A percentile compares a stretch with the other conserved stretches of the same genome.
These are phyloP conservation scores for Aspergillus panamensis DNA, from an alignment of 495 filamentous ascomycete species.

Conservation along the genomic window DNA sequence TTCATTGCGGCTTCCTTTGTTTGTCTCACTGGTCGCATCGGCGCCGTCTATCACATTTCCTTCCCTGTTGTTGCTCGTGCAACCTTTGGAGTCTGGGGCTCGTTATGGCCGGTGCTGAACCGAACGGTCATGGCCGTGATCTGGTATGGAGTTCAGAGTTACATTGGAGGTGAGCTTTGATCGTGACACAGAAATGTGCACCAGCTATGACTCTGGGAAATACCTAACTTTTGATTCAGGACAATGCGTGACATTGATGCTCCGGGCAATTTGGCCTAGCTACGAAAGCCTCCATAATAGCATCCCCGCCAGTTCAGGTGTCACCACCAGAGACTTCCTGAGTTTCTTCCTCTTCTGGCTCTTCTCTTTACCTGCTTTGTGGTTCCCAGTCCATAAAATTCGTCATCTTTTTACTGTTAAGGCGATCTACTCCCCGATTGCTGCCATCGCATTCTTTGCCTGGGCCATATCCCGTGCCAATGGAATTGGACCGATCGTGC, in stretches of 20 bases:
- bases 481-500: slow-evolving; percentile 80
- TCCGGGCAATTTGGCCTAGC: slow-evolving; percentile 73
- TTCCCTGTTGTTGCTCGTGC: slow-evolving; percentile 76
- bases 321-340: slow-evolving; percentile 68
- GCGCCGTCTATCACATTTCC: slow-evolving; percentile 84
- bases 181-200: not conserved
- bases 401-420: slow-evolving; percentile 92
- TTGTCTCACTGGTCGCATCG: slow-evolving; percentile 75
- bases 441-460: slow-evolving; percentile 84
- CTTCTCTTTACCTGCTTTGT: slow-evolving; percentile 75
- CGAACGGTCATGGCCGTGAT: slow-evolving; percentile 79
- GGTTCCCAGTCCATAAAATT: slow-evolving; percentile 58
- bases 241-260: slow-evolving; percentile 77
- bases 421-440: slow-evolving; percentile 76
- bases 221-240: slow-evolving; percentile 33
- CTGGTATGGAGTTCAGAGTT: slow-evolving; percentile 78
- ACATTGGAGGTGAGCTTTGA: slow-evolving; percentile 63
- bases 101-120: slow-evolving; percentile 88
- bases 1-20: slow-evolving; percentile 72
- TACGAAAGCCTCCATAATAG: slow-evolving; percentile 64
- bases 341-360: slow-evolving; percentile 88
- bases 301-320: slow-evolving; percentile 62
- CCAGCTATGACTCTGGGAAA: not conserved
- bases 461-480: slow-evolving; percentile 83
- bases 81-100: slow-evolving; percentile 84